Percentiles rank a stretch among this genome's conserved stretches.
phyloP scores from a whole-genome alignment of 345 rosid species.

The Murraya paniculata region DNA sequence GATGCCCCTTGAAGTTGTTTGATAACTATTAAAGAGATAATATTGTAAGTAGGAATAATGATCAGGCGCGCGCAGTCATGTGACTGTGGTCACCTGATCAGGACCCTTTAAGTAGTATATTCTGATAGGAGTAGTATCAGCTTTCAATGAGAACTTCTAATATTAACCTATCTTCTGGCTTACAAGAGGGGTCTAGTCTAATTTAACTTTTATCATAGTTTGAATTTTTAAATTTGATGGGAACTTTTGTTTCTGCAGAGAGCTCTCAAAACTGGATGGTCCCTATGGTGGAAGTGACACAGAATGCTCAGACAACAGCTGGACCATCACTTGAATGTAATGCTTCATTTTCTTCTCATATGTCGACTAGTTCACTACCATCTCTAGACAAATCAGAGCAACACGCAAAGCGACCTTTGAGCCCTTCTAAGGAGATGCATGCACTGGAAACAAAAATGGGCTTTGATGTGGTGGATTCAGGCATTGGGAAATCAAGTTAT shows the following conservation, averaged over 20 bases:
- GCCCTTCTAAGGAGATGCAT: not conserved
- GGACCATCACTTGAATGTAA: not conserved
- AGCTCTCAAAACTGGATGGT: constrained; percentile 6
- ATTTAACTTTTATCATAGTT: not conserved
- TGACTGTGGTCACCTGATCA: no score
- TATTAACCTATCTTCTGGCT: not conserved
- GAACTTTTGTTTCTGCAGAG: constrained; percentile 15
- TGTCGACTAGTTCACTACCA: constrained; percentile 13
- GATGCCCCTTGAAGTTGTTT: not conserved
- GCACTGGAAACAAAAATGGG: constrained; percentile 10
- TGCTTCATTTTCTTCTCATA: constrained; percentile 15
- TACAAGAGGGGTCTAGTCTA: not conserved
- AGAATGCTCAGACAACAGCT: constrained; percentile 6
- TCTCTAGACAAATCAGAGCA: constrained; percentile 8
- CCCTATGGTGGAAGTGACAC: constrained; percentile 8
- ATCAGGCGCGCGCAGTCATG: no score
- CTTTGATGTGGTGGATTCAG: constrained; percentile 15
- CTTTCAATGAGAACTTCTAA: not conserved
- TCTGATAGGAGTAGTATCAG: not conserved
- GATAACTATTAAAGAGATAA: not conserved
- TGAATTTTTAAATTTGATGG: not conserved
- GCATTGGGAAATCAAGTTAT: constrained; percentile 17
- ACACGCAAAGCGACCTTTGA: constrained; percentile 8
- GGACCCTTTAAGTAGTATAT: not conserved
- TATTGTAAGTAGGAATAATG: not conserved